Percentiles rank a stretch among this genome's conserved stretches.
Evolutionary conservation across 495 filamentous ascomycete species (phyloP).

Genomic region (Daldinia loculata): DNA sequence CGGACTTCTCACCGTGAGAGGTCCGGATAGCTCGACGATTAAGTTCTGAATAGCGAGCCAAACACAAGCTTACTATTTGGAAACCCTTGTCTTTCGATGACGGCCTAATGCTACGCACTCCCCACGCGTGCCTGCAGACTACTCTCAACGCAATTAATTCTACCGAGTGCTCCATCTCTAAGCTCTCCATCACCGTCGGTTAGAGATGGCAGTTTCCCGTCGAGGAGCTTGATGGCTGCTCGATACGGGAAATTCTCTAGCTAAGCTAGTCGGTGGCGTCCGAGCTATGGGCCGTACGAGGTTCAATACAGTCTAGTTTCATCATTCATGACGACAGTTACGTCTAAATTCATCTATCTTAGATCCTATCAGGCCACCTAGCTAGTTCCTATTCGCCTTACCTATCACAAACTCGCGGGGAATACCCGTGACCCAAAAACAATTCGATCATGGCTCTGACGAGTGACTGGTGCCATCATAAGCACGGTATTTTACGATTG

Average conservation of each 20-base stretch:
- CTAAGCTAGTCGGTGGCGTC: constrained; percentile 22
- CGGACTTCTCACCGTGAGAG: constrained; percentile 12
- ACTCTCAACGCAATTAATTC: constrained; percentile 29
- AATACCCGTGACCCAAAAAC: constrained; percentile 22
- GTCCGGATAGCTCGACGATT: background rate
- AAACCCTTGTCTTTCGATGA: constrained; percentile 32
- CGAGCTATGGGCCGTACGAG: constrained; percentile 19
- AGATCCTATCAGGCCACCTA: constrained; percentile 12
- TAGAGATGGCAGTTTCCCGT: constrained; percentile 30
- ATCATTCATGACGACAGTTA: constrained; percentile 38
- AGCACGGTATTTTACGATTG: constrained; percentile 34
- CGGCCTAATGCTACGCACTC: constrained; percentile 35
- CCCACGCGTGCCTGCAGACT: constrained; percentile 36
- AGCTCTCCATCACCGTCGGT: constrained; percentile 29
- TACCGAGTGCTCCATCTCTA: constrained; percentile 27
- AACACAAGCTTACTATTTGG: constrained; percentile 36
- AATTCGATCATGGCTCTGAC: constrained; percentile 23
- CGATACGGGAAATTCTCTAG: constrained; percentile 23
- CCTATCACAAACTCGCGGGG: constrained; percentile 13
- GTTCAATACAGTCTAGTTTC: constrained; percentile 31
- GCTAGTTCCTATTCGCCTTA: constrained; percentile 24
- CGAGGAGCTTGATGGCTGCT: constrained; percentile 25
- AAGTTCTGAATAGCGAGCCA: constrained; percentile 14
- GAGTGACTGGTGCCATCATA: constrained; percentile 26
- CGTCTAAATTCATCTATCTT: constrained; percentile 28